Percentiles rank a stretch among this genome's conserved stretches.
Evolutionary conservation across 2,329 filamentous ascomycete species (phyloP).

Genomic region (Parasarocladium wereldwijsianum): DNA sequence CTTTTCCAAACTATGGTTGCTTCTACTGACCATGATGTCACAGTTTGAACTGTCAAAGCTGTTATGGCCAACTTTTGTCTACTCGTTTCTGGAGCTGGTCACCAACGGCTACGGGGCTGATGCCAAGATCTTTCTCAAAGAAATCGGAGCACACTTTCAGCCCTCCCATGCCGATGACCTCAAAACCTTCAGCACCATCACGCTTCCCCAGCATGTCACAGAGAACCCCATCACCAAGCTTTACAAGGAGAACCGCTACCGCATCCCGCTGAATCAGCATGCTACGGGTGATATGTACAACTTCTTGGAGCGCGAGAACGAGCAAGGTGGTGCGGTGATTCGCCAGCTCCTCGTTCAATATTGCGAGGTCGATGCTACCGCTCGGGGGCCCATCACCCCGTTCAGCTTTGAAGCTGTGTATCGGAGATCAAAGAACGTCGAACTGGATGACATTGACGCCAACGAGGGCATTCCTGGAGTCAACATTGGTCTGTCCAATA

Average conservation of each 20-base stretch:
- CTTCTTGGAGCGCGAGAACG: slow-evolving; percentile 76
- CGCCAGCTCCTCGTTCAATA: slow-evolving; percentile 53
- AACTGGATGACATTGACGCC: slow-evolving; percentile 47
- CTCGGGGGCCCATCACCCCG: slow-evolving; percentile 47
- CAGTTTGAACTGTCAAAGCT: slow-evolving; percentile 78
- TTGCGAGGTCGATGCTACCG: slow-evolving; percentile 42
- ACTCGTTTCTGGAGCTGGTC: slow-evolving; percentile 75
- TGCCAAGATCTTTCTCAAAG: slow-evolving; percentile 56
- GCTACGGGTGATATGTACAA: slow-evolving; percentile 72
- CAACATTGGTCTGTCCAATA: slow-evolving; percentile 46
- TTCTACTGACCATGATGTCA: slow-evolving; percentile 7
- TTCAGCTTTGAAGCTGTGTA: slow-evolving; percentile 48
- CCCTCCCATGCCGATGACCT: slow-evolving; percentile 70
- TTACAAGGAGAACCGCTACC: slow-evolving; percentile 78
- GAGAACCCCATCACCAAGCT: slow-evolving; percentile 66
- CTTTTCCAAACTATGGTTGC: too few species aligned
- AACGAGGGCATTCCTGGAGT: slow-evolving; percentile 50
- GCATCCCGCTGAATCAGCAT: slow-evolving; percentile 75
- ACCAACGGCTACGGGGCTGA: slow-evolving; percentile 57
- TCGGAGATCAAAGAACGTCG: slow-evolving; percentile 40
- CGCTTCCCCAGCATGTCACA: slow-evolving; percentile 60
- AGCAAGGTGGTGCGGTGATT: slow-evolving; percentile 66
- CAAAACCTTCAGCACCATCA: slow-evolving; percentile 57
- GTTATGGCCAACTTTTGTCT: slow-evolving; percentile 87
- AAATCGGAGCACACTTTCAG: slow-evolving; percentile 56